Evolutionary conservation across 495 filamentous ascomycete genomes (phyloP).

Genomic region (Tuber brumale): DNA sequence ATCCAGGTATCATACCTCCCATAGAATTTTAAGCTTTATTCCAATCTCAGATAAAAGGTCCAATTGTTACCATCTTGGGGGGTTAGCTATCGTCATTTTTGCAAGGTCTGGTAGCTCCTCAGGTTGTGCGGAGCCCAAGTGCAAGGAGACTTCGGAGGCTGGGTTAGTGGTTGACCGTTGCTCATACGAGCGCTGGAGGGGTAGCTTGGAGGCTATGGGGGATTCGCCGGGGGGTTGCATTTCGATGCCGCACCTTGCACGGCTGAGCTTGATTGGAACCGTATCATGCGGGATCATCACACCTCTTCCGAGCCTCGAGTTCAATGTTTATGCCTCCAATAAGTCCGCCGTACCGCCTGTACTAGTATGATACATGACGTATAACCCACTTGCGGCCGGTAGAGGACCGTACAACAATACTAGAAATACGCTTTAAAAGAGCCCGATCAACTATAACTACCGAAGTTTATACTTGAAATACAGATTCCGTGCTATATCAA

Average conservation of each 20-base stretch:
- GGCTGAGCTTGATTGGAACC: background rate
- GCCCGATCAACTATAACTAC: no score
- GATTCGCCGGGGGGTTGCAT: background rate
- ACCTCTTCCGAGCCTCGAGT: background rate
- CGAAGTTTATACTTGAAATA: background rate
- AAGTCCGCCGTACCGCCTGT: background rate
- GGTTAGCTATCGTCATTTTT: constrained; percentile 32
- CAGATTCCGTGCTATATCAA: background rate
- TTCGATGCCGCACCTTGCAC: background rate
- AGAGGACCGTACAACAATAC: background rate
- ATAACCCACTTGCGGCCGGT: background rate
- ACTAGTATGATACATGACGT: no score
- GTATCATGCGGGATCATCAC: background rate
- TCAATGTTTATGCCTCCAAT: background rate
- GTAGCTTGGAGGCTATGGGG: constrained; percentile 12
- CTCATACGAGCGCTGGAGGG: constrained; percentile 29
- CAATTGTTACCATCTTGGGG: constrained; percentile 26
- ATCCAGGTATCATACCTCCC: constrained; percentile 65
- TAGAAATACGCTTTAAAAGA: background rate
- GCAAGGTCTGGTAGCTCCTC: background rate
- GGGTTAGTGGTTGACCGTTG: background rate
- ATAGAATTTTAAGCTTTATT: background rate
- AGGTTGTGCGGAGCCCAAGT: background rate
- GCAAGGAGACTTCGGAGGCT: background rate
- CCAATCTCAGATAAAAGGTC: no score